Base-by-base conservation (phyloP, 805 yeast genomes). In the Cyberlindnera mississippiensis region DNA sequence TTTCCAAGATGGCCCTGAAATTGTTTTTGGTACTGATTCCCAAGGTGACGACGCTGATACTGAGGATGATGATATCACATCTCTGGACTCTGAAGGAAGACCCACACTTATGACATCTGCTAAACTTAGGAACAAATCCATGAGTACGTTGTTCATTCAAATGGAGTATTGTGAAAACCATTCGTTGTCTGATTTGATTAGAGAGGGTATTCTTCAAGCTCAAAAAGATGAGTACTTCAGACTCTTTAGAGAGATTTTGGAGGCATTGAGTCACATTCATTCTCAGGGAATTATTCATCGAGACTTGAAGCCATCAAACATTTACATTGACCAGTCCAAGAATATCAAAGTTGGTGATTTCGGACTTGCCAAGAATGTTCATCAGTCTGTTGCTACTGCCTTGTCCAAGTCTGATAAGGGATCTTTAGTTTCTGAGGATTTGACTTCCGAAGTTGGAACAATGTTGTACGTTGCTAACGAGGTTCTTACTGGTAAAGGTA, bases 131-230 rank as follows among this genome's bases (percentile, higher is more conserved):
- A 49, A 16, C 14, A 68, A 67, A 44, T 61, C 66, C 34, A 69
- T 69, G 49, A 84, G 90, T 40, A 88, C 95, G 0, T 64, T 93
- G 24, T 93, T 86, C 60, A 93, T 93, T 51, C 99, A 93, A 59
- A 93, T 93, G 99, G 99, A 93, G 61, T 93, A 93, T 55, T 93
- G 99, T 64, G 99, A 93, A 56, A 93, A 91, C 57, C 87, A 86
- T 44, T 91, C 99, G 0, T 64, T 93, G 22, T 75, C 76, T 38
- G 96, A 93, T 63, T 67, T 93, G 46, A 91, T 93, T 35, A 76
- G 72, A 40, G 75, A 78, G 31, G 86, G 82, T 43, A 89, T 88
- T 0, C 68, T 93, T 11, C 85, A 82, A 4, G 67, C 67, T 9
- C 78, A 85, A 37, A 68, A 86, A 0, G 84, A 78, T 44, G 95